These are phyloP conservation scores for Gossypium rotundifolium DNA, from an alignment of 345 rosid species.

Conservation along the genomic window DNA sequence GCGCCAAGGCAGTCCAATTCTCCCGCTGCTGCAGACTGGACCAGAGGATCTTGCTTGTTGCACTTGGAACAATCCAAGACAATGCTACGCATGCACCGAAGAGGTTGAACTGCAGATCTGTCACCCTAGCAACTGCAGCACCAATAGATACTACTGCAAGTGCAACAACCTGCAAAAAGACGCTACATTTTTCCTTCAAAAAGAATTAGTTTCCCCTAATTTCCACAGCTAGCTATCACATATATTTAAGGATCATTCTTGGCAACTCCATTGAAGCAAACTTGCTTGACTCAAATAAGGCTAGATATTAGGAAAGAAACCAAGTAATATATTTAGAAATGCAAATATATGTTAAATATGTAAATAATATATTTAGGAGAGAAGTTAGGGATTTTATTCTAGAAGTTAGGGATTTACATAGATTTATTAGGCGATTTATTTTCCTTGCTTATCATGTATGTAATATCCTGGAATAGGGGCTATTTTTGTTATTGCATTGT, in stretches of 20 bases:
- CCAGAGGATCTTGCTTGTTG: slow-evolving; percentile 16
- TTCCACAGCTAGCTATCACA: neutral
- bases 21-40: slow-evolving; percentile 15
- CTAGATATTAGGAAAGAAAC: no score
- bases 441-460: no score
- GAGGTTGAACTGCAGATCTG: slow-evolving; percentile 14
- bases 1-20: slow-evolving; percentile 17
- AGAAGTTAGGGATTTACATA: no score
- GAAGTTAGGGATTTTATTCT: no score
- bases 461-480: no score
- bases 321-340: no score
- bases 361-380: no score
- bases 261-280: neutral
- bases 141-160: slow-evolving; percentile 8
- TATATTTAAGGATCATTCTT: neutral
- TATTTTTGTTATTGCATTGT: no score
- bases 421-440: no score
- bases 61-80: slow-evolving; percentile 14
- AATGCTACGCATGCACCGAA: slow-evolving; percentile 7
- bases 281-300: neutral
- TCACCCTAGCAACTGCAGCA: slow-evolving; percentile 10
- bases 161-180: slow-evolving; percentile 2
- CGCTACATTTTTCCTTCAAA: neutral
- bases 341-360: no score
- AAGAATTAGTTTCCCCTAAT: neutral